Conservation (phyloP, 495 filamentous ascomycete genomes). For the Lasiosphaeria miniovina region DNA sequence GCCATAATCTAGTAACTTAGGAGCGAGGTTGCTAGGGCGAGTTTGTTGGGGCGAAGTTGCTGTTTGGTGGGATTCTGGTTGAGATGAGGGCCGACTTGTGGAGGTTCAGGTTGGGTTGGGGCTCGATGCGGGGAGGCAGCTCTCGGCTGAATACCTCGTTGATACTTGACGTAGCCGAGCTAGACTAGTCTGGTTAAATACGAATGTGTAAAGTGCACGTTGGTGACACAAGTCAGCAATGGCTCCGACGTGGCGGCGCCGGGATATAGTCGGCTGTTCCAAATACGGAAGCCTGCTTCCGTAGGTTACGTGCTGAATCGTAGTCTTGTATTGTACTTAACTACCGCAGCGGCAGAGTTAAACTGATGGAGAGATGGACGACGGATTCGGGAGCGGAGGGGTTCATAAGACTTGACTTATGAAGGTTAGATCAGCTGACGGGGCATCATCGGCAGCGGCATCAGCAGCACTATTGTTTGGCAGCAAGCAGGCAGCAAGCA, state of each 20-base stretch:
- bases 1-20: background rate
- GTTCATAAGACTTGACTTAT: no score
- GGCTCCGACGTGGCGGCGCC: background rate
- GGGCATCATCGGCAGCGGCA: no score
- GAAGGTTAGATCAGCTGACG: no score
- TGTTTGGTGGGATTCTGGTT: background rate
- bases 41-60: no score
- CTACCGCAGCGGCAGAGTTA: no score
- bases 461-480: no score
- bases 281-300: no score
- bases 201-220: background rate
- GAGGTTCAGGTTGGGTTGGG: background rate
- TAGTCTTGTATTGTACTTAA: no score
- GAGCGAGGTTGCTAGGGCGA: background rate
- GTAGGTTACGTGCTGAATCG: no score
- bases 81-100: background rate
- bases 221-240: conserved; percentile 1
- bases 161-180: background rate
- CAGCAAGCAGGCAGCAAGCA: no score
- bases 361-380: no score
- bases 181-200: background rate
- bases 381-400: no score
- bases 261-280: background rate
- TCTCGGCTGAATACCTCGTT: background rate
- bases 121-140: background rate